Conservation (phyloP, 2,329 filamentous ascomycete species). For the Colletotrichum tabaci region DNA sequence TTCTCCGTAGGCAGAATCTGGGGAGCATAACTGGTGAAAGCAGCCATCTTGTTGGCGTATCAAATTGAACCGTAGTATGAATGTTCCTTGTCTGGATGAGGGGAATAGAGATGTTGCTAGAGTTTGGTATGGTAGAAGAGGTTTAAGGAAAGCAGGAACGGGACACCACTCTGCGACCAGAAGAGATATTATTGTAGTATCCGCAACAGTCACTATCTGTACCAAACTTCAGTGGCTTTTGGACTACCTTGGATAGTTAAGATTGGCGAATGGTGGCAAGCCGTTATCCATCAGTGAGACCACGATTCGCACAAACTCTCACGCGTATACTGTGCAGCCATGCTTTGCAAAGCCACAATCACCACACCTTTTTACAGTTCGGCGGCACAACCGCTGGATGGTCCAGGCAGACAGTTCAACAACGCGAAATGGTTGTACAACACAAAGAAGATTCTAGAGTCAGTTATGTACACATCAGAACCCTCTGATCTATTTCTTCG, state of each 20-base stretch:
- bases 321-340: neutral
- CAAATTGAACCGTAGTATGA: neutral
- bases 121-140: neutral
- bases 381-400: neutral
- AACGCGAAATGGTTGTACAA: conserved; percentile 42
- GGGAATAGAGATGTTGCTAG: neutral
- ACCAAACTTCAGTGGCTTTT: neutral
- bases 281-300: neutral
- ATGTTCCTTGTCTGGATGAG: neutral
- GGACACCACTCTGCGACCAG: too few species aligned
- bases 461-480: conserved; percentile 43
- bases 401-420: conserved; percentile 10
- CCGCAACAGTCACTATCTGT: neutral
- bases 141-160: neutral
- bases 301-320: neutral
- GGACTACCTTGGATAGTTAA: neutral
- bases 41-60: neutral
- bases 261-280: neutral
- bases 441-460: conserved; percentile 39
- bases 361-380: neutral
- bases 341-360: neutral
- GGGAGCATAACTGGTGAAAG: neutral
- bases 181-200: neutral
- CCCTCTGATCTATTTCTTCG: conserved; percentile 81
- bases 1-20: conserved; percentile 8